Evolutionary conservation across 2,329 filamentous ascomycete genomes (phyloP), one percentile per base, ranked within the genome.

Genomic region (Chaetoscypha palmicola): DNA sequence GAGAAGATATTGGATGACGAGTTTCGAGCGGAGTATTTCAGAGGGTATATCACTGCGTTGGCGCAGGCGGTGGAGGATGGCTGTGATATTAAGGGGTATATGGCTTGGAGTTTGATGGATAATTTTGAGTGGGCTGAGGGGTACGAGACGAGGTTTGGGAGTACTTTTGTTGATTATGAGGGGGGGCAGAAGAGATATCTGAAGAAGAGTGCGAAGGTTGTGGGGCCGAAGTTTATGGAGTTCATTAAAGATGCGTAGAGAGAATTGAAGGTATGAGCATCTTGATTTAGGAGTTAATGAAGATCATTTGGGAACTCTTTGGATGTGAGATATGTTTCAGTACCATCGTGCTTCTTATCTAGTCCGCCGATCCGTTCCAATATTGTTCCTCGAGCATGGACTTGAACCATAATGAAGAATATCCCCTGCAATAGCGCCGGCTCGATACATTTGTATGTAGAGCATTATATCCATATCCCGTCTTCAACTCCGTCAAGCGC

Each of bases 51-150:
- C 54, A 72, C 70, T 38, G 87, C 86, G 46, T 76, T 94, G 75
- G 85, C 83, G 20, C 74, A 83, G 57, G 86, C 88, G 2, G 76
- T 76, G 28, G 67, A 81, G 56, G 85, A 92, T 58, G 81, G 82
- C n/a, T 85, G 89, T 38, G 75, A 91, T 57, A 83, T 91, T 43
- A 73, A 75, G 54, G 86, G 81, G 3, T 94, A 92, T 66, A 78
- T 91, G 70, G 87, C 83, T 12, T 94, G 88, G 87, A 88, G 82
- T 62, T 73, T 94, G 52, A 77, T 94, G 75, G 88, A 94, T 45
- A 63, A 63, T 40, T 63, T 63, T 43, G 60, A 63, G 52, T 63
- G 60, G 60, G 85, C 87, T n/a, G 87, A 94, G 63, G 87, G 87
- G 9, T 94, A 91, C 60, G 81, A 86, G 68, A 92, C 86, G 33